Base-by-base conservation (phyloP, 1,284 basidiomycete species). In the Tylopilus sp. region DNA sequence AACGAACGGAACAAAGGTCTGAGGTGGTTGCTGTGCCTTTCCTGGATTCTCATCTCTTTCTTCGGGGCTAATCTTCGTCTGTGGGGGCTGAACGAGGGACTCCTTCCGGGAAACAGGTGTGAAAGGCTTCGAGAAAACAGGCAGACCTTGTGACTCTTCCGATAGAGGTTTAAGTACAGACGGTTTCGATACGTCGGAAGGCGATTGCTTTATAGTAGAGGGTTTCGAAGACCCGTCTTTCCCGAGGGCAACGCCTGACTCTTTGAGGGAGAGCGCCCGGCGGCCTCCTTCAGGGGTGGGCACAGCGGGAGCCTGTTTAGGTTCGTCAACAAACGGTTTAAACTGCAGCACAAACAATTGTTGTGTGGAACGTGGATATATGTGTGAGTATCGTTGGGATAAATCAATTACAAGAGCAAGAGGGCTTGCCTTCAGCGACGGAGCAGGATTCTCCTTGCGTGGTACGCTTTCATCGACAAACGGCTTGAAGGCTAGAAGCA, bases 401-500 rank as follows among this genome's bases (percentile, higher is more conserved):
- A 26, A 31, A 30, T 10, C 24, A 35, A 39, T 28, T 1, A 21
- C 40, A 46, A 17, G 39, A 9, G 15, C 36, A 50, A 55, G 21
- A 17, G n/a, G 29, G 26, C 63, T 51, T 55, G 78, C 78, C 70
- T 78, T 83, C 17, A 72, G 63, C 24, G 68, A 72, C 20, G 77
- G 74, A n/a, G 72, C 73, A 28, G 71, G 55, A 52, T 73, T 80
- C 47, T 76, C 76, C 54, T 71, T 74, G 41, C 71, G 71, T 33
- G 69, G 65, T 3, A 66, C 66, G 57, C 78, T 79, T 57, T 85
- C 82, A 48, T 88, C 86, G 1, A 80, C 72, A 57, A 81, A 82
- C 17, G 81, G 78, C 50, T 73, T 74, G 61, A 82, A 81, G 26
- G 72, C 79, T 78, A 35, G 36, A 40, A 38, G n/a, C 15, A 36